Percentiles rank a stretch among this genome's conserved stretches.
Evolutionary conservation across 2,329 filamentous ascomycete species (phyloP).

Genomic region (Talaromyces sp.): DNA sequence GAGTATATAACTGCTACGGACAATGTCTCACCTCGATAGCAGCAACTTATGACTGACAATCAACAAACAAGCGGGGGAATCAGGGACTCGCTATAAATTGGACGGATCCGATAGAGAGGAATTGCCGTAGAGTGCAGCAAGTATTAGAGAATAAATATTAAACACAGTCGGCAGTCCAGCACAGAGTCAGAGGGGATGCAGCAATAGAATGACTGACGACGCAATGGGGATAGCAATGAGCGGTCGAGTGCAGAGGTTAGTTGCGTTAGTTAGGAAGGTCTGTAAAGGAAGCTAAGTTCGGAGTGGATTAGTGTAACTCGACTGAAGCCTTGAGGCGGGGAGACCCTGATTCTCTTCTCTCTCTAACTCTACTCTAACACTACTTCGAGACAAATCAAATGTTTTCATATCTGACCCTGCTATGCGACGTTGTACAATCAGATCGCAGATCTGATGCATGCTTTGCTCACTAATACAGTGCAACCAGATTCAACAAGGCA

Average conservation of each 20-base stretch:
- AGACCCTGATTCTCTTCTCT: neutral
- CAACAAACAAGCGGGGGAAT: conserved; percentile 2
- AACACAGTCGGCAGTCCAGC: neutral
- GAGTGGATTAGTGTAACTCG: neutral
- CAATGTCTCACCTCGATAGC: neutral
- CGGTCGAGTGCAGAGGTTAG: conserved; percentile 1
- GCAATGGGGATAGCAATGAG: neutral
- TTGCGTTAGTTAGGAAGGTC: neutral
- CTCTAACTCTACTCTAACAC: too few relatives aligned
- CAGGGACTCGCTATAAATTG: neutral
- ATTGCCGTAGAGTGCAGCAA: neutral
- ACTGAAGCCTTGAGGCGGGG: neutral
- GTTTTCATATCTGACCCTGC: too few relatives aligned
- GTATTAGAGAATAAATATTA: neutral
- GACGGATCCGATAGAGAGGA: neutral
- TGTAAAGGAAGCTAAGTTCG: conserved; percentile 1
- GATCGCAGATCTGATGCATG: neutral
- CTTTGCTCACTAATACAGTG: neutral
- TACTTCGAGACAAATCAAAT: too few relatives aligned
- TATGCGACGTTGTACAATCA: neutral
- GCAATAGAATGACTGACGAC: neutral
- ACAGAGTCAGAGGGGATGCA: neutral
- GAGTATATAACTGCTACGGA: neutral
- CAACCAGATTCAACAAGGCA: neutral
- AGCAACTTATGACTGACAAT: neutral